Evolutionary conservation across 1,284 basidiomycete species (phyloP).

Genomic region (Ustilago sp.): DNA sequence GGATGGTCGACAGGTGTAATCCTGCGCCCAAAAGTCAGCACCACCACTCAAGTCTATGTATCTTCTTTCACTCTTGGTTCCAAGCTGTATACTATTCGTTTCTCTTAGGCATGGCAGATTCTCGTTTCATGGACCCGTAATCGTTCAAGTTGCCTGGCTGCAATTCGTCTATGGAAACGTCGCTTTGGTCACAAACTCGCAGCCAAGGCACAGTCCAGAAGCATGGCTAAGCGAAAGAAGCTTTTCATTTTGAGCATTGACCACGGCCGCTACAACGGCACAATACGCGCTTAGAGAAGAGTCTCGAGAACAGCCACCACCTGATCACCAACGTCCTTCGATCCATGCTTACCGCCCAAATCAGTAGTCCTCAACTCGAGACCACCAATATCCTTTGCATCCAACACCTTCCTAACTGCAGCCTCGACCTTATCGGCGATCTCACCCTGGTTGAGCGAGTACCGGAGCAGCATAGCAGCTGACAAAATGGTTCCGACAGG

Average conservation of each 20-base stretch:
- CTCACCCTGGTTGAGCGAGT: constrained; percentile 83
- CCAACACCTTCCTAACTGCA: constrained; percentile 89
- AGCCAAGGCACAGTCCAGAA: no score
- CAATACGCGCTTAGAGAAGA: constrained; percentile 71
- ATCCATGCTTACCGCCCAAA: constrained; percentile 82
- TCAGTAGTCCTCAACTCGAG: constrained; percentile 86
- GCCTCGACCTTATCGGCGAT: constrained; percentile 86
- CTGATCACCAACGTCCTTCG: constrained; percentile 84
- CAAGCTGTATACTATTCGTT: constrained; percentile 12
- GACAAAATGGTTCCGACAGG: constrained; percentile 97
- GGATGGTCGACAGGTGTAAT: constrained; percentile 30
- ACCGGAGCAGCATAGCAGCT: constrained; percentile 92
- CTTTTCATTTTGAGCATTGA: neutral
- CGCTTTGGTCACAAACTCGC: no score
- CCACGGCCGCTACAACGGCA: neutral
- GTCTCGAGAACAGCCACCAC: constrained; percentile 82
- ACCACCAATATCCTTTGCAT: constrained; percentile 79
- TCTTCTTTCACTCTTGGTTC: neutral
- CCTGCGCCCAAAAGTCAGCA: neutral
- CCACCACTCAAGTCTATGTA: neutral
- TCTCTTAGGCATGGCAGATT: neutral
- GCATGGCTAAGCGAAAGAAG: neutral
- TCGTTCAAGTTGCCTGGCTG: no score
- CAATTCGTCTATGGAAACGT: no score
- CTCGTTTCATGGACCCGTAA: neutral